Conservation (phyloP, 2,329 filamentous ascomycete genomes). For the Aquanectria penicillioides region DNA sequence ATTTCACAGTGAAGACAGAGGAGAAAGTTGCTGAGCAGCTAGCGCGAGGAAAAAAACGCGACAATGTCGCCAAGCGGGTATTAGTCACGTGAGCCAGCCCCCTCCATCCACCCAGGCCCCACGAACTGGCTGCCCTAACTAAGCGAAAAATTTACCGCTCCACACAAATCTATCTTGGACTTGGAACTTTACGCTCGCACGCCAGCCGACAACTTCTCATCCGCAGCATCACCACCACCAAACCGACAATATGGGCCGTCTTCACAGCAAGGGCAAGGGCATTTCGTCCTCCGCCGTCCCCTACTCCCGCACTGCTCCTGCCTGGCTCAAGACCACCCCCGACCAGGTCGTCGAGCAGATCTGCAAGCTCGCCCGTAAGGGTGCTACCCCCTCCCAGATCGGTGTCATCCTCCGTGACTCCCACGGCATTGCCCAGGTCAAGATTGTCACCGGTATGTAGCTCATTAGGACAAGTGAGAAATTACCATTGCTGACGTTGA, state of each 20-base stretch:
- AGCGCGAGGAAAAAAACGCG: conserved; percentile 31
- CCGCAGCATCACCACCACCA: conserved; percentile 49
- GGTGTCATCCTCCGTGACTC: conserved; percentile 98
- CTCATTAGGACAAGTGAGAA: neutral
- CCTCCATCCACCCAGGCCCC: neutral
- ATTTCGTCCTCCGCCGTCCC: conserved; percentile 96
- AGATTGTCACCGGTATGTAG: conserved; percentile 90
- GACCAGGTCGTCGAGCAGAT: conserved; percentile 99
- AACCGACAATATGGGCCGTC: conserved; percentile 84
- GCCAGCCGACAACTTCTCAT: conserved; percentile 41
- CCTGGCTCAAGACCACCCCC: conserved; percentile 99
- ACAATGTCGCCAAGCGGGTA: conserved; percentile 15
- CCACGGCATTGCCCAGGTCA: conserved; percentile 98
- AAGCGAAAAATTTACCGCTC: conserved; percentile 55
- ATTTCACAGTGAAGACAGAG: neutral
- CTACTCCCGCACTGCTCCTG: conserved; percentile 91
- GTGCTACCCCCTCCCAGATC: conserved; percentile 97
- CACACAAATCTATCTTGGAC: conserved; percentile 48
- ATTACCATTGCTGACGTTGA: conserved; percentile 48
- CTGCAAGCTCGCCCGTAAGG: conserved; percentile 98
- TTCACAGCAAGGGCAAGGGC: conserved; percentile 99
- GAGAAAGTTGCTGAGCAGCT: neutral
- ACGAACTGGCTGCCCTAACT: conserved; percentile 54
- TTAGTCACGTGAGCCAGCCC: conserved; percentile 26
- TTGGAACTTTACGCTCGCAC: conserved; percentile 41